Base-by-base conservation (phyloP, 768 basidiomycete genomes). In the Russula sp. region DNA sequence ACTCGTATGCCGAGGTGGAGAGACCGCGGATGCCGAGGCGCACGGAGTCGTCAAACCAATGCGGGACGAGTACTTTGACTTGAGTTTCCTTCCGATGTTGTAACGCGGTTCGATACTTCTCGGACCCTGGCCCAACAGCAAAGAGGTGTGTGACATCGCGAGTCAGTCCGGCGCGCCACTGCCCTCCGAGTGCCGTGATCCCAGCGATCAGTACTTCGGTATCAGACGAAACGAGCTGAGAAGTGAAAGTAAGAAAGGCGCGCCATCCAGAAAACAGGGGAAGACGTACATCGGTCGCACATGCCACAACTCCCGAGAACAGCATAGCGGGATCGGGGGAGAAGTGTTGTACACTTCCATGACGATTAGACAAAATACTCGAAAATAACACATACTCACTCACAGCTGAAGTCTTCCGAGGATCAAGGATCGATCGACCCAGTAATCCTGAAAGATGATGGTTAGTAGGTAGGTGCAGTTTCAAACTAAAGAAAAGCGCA, bases 81-180 rank as follows among this genome's bases (percentile, higher is more conserved):
- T 77, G 74, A 0, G 84, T 85, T 53, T 80, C 75, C 3, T 80
- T 73, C 55, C 83, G 80, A 72, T 81, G 85, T 66, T 87, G 83
- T 66, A 87, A 75, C 35, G 80, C 79, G 3, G 76, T 78, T 37
- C 75, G 71, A 69, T 79, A 81, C 71, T 80, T 73, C 57, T 63
- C 66, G 5, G 83, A 83, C 2, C 77, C 76, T 0, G 70, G 55
- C 57, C 77, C 74, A 39, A 87, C 73, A 35, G 84, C 84, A 68
- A 95, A 89, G 55, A 96, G 80, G 71, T 96, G 94, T 0, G 94
- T 95, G 22, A 93, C 88, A 61, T 96, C 94, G 61, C 82, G 80
- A 0, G 92, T 94, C 54, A 95, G 80, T 9, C 84, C 85, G 0
- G 75, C 74, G 31, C 90, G 82, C 85, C 85, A 91, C 72, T 91